Percentiles rank a stretch among this genome's conserved stretches.
phyloP scores from a whole-genome alignment of 2,329 filamentous ascomycete species.

The Blastomyces parvus region DNA sequence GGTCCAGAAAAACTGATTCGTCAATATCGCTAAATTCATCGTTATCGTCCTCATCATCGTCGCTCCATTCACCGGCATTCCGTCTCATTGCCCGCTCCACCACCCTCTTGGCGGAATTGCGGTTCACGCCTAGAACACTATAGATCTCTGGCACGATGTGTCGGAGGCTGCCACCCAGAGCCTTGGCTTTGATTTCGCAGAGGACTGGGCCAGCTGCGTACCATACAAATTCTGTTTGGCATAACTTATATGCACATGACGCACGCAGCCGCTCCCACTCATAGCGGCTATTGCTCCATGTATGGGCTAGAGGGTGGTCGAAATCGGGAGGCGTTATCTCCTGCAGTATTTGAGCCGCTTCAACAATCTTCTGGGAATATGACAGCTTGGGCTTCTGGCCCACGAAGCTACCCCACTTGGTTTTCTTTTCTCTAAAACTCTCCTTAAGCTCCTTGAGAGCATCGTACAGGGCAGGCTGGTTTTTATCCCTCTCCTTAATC shows the following conservation, averaged over 20 bases:
- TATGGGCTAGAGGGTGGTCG: slow-evolving; percentile 27
- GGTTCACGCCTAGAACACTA: slow-evolving; percentile 9
- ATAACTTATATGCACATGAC: slow-evolving; percentile 28
- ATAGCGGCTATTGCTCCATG: slow-evolving; percentile 26
- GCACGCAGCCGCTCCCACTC: slow-evolving; percentile 32
- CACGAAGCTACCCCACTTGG: slow-evolving; percentile 17
- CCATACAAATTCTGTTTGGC: slow-evolving; percentile 16
- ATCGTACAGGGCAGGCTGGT: not conserved
- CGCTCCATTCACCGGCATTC: slow-evolving; percentile 3
- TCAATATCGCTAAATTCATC: slow-evolving; percentile 10
- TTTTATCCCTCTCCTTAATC: slow-evolving; percentile 12
- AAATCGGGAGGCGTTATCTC: slow-evolving; percentile 25
- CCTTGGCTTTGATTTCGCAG: slow-evolving; percentile 24
- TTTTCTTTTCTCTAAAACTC: slow-evolving; percentile 17
- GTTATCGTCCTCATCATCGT: slow-evolving; percentile 6
- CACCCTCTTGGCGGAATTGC: slow-evolving; percentile 9
- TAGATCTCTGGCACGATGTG: slow-evolving; percentile 10
- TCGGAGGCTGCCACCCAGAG: slow-evolving; percentile 10
- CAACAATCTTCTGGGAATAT: slow-evolving; percentile 20
- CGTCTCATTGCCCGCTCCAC: slow-evolving; percentile 1
- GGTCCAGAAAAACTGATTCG: slow-evolving; percentile 6
- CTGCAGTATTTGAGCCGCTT: slow-evolving; percentile 23
- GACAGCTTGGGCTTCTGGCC: slow-evolving; percentile 12
- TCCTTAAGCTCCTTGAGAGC: slow-evolving; percentile 17
- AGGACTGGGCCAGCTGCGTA: slow-evolving; percentile 22